phyloP scores from a whole-genome alignment of 1,139 yeast genomes.

The Geotrichum siamense region DNA sequence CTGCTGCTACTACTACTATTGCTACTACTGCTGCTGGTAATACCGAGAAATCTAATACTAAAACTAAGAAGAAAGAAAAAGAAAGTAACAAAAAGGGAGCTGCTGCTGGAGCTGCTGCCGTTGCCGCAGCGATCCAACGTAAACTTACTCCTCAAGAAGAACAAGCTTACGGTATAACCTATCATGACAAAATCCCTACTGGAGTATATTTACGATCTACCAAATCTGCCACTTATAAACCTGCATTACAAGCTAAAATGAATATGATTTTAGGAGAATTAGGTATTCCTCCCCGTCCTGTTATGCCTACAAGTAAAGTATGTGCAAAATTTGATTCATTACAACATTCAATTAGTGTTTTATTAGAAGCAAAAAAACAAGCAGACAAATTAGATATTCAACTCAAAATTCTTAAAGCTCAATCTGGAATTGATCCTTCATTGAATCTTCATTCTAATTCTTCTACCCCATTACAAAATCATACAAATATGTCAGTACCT shows the following conservation, averaged over 20 bases:
- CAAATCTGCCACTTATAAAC: constrained; percentile 53
- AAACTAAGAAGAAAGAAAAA: constrained; percentile 19
- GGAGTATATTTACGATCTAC: constrained; percentile 79
- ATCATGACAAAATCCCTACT: constrained; percentile 69
- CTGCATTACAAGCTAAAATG: constrained; percentile 71
- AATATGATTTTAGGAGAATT: constrained; percentile 68
- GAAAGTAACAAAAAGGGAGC: constrained; percentile 23
- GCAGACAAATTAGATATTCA: constrained; percentile 84
- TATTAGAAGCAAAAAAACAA: constrained; percentile 80
- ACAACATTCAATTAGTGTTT: constrained; percentile 60
- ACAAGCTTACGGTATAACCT: constrained; percentile 75
- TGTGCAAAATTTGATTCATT: constrained; percentile 74
- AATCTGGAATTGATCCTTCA: too few species aligned
- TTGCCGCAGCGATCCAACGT: constrained; percentile 42
- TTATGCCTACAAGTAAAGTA: constrained; percentile 80
- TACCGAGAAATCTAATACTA: constrained; percentile 1
- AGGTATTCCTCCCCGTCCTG: constrained; percentile 69
- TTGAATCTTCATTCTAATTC: too few species aligned
- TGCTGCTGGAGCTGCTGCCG: constrained; percentile 30
- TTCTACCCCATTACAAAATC: too few species aligned
- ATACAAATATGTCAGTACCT: too few species aligned
- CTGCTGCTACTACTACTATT: constrained; percentile 15
- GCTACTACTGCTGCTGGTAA: constrained; percentile 11
- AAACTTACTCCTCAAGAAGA: constrained; percentile 71
- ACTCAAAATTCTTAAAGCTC: constrained; percentile 47